Evolutionary conservation across 257 asterid species (phyloP).

Genomic region (Fraxinus anomala): DNA sequence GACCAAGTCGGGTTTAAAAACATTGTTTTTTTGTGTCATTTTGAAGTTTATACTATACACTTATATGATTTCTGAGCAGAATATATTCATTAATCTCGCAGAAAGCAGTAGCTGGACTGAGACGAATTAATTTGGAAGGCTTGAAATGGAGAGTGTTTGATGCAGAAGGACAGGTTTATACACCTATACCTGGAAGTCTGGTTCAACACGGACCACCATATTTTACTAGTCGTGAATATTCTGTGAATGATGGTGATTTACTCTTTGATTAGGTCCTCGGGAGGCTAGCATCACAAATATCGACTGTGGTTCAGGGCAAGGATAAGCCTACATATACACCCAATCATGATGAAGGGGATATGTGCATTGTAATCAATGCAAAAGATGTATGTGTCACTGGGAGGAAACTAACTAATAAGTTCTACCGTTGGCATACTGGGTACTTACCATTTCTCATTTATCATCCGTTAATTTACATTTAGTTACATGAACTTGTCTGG

Average conservation of each 20-base stretch:
- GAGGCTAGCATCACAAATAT: conserved; percentile 84
- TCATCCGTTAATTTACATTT: conserved; percentile 3
- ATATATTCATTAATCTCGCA: conserved; percentile 34
- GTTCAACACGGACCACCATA: not conserved
- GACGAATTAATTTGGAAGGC: conserved; percentile 84
- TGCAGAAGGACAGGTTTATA: conserved; percentile 88
- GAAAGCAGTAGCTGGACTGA: conserved; percentile 89
- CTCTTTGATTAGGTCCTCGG: conserved; percentile 68
- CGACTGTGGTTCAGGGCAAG: conserved; percentile 94
- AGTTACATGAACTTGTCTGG: conserved; percentile 5
- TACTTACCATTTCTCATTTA: conserved; percentile 26
- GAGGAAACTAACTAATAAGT: conserved; percentile 88
- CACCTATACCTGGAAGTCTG: not conserved
- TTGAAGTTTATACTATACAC: conserved; percentile 15
- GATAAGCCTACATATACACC: conserved; percentile 92
- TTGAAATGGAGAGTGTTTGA: conserved; percentile 93
- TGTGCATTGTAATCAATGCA: conserved; percentile 89
- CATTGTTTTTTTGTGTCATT: not conserved
- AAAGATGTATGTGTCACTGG: conserved; percentile 89
- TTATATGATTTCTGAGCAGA: conserved; percentile 20
- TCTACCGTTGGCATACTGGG: conserved; percentile 97
- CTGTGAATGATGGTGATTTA: conserved; percentile 6
- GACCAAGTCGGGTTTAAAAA: too few species aligned
- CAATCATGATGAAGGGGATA: conserved; percentile 76
- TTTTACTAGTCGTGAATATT: not conserved